Evolutionary conservation across 2,329 filamentous ascomycete species (phyloP).

Genomic region (Trichoderma koningii): DNA sequence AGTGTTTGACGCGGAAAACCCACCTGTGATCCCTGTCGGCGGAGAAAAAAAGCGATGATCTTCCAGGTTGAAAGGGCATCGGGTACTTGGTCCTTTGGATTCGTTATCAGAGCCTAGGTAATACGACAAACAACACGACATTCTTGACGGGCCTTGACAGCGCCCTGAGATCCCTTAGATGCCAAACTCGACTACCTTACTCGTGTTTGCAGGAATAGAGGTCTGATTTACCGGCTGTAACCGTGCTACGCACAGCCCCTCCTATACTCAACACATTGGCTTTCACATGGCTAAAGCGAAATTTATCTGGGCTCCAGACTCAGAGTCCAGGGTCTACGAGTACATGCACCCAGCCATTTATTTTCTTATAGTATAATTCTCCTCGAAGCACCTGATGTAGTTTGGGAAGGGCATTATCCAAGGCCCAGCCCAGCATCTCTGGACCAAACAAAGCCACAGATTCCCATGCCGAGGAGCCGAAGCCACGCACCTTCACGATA

Average conservation of each 20-base stretch:
- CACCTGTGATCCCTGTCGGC: neutral
- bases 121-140: too few species aligned
- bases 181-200: too few species aligned
- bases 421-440: neutral
- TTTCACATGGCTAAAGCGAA: neutral
- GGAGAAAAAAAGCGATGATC: neutral
- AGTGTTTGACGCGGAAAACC: neutral
- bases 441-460: neutral
- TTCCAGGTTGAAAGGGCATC: neutral
- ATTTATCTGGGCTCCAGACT: neutral
- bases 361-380: too few species aligned
- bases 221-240: too few species aligned
- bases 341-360: too few species aligned
- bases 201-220: too few species aligned
- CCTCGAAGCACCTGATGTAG: neutral
- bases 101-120: neutral
- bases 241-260: too few species aligned
- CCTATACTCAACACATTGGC: neutral
- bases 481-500: neutral
- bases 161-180: too few species aligned
- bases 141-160: too few species aligned
- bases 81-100: neutral
- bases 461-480: conserved; percentile 10
- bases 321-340: too few species aligned
- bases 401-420: neutral